These are phyloP conservation scores for Boletus rubescentipes DNA, from an alignment of 768 basidiomycete genomes.

Conservation along the genomic window DNA sequence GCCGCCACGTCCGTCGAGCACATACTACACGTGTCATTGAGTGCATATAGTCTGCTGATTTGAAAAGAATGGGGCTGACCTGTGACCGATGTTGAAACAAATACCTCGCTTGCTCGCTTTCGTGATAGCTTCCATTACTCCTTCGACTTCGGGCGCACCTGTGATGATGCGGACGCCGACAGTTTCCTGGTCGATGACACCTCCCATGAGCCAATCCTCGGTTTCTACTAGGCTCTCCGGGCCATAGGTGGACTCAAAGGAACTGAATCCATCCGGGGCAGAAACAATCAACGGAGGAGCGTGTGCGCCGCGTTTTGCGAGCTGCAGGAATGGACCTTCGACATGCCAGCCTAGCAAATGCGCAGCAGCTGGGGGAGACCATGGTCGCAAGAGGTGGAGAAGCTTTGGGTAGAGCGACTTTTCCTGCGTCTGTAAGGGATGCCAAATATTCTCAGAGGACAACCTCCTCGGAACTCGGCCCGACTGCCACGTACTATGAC, in stretches of 20 bases:
- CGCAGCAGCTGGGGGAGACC: constrained; percentile 61
- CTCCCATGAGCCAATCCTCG: constrained; percentile 66
- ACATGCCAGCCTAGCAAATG: constrained; percentile 86
- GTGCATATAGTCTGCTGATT: background rate
- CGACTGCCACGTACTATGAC: constrained; percentile 55
- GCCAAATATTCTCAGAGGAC: background rate
- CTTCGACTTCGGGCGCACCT: constrained; percentile 81
- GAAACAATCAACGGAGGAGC: constrained; percentile 60
- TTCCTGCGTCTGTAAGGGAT: constrained; percentile 64
- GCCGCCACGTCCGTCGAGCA: constrained; percentile 75
- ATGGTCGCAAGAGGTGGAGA: constrained; percentile 65
- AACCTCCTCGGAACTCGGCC: background rate
- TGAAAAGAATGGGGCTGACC: constrained; percentile 40
- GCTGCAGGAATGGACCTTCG: constrained; percentile 86
- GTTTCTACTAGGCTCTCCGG: constrained; percentile 56
- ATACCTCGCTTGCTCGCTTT: constrained; percentile 64
- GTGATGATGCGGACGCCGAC: constrained; percentile 79
- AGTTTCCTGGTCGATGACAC: constrained; percentile 25
- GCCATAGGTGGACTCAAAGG: constrained; percentile 78
- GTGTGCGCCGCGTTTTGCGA: constrained; percentile 84
- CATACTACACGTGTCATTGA: constrained; percentile 43
- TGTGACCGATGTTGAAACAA: constrained; percentile 86
- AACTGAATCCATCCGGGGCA: constrained; percentile 60
- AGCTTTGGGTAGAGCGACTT: constrained; percentile 71
- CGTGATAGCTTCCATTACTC: constrained; percentile 70